phyloP scores from a whole-genome alignment of 768 basidiomycete species.

The Porpolomopsis calyptriformis region DNA sequence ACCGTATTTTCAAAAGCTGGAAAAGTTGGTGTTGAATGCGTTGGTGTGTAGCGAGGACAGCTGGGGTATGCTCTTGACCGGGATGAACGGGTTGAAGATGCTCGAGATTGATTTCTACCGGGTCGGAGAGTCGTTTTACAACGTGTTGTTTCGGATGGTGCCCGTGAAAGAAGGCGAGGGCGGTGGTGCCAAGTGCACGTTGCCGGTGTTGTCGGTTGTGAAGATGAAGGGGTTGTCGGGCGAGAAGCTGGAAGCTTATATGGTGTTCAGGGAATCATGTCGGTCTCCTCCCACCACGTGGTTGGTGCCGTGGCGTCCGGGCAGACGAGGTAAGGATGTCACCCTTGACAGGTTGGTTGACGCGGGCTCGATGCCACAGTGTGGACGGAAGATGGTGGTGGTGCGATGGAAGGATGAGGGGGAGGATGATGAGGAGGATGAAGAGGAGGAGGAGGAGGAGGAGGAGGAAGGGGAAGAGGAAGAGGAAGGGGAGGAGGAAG shows the following conservation, averaged over 20 bases:
- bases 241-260: slow-evolving; percentile 10
- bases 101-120: slow-evolving; percentile 36
- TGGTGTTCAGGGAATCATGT: slow-evolving; percentile 12
- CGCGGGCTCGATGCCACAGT: slow-evolving; percentile 20
- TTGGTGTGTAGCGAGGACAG: slow-evolving; percentile 29
- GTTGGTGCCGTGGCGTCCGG: slow-evolving; percentile 26
- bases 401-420: slow-evolving; percentile 14
- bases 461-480: slow-evolving; percentile 15
- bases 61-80: slow-evolving; percentile 27
- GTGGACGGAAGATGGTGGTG: slow-evolving; percentile 22
- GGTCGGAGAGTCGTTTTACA: slow-evolving; percentile 22
- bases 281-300: slow-evolving; percentile 14
- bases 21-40: slow-evolving; percentile 30
- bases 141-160: slow-evolving; percentile 24
- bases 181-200: slow-evolving; percentile 9
- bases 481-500: slow-evolving; percentile 5
- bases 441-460: slow-evolving; percentile 19
- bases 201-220: slow-evolving; percentile 15
- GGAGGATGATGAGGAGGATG: slow-evolving; percentile 17
- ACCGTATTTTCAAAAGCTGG: slow-evolving; percentile 23
- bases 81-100: slow-evolving; percentile 23
- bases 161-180: neutral
- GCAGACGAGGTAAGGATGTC: slow-evolving; percentile 23
- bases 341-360: slow-evolving; percentile 30
- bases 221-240: slow-evolving; percentile 17